Base-by-base conservation (phyloP, 2,329 filamentous ascomycete genomes). In the Venturia oleaginea region DNA sequence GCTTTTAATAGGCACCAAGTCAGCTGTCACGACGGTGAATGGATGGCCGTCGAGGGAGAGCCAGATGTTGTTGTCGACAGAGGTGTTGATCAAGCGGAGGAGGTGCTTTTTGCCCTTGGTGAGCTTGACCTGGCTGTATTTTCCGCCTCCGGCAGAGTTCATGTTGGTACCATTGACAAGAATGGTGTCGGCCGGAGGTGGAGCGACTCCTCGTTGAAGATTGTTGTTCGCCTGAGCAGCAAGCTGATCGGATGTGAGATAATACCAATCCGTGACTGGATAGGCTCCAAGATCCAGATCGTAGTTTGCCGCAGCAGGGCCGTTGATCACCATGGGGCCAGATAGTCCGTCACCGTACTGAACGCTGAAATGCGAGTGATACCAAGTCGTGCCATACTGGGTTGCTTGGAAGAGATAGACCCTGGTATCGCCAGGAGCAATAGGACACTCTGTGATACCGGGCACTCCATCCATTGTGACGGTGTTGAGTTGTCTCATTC, bases 381-480 rank as follows among this genome's bases (percentile, higher is more conserved):
- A 68, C 71, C 71, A 72, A 11, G 68, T 66, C 19, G 71, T 73
- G 3, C 72, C 73, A 48, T 73, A 74, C 63, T 75, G 74, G 0
- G 77, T 80, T 5, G 81, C 82, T 40, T 76, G 74, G 74, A 80
- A 86, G 1, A 71, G 80, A 71, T 87, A 87, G 0, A 79, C 84
- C 61, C 77, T 76, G 1, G 74, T 74, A 2, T 78, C 69, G 0
- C 82, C 80, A 1, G 81, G 79, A 0, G 81, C 76, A 27, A 80
- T 75, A 0, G 81, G 80, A 64, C 73, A 75, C 67, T 74, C 72
- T 8, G 74, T 75, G 40, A 76, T 69, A 43, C 76, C 76, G 19
- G 73, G 72, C 4, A 84, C 82, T 59, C 84, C 84, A 68, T 86
- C 84, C 65, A 80, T 75, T 57, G 78, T 72, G 66, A 78, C 80